Conservation (phyloP, 495 filamentous ascomycete genomes). For the Daldinia bambusicola region DNA sequence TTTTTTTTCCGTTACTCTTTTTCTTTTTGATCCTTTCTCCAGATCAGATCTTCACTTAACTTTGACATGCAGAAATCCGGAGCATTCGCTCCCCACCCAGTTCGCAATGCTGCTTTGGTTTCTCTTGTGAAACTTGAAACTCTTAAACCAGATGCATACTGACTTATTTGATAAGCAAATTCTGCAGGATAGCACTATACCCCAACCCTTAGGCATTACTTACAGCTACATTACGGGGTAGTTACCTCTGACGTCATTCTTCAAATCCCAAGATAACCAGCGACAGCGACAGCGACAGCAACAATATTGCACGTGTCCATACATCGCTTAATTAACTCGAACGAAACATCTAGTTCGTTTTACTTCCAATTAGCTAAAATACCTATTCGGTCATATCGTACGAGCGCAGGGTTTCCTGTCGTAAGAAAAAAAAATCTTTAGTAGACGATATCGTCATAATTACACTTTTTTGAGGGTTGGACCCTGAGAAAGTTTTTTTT, state of each 20-base stretch:
- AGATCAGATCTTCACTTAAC: neutral
- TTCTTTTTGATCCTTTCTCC: neutral
- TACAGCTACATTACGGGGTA: neutral
- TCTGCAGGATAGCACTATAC: neutral
- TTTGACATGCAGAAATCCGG: neutral
- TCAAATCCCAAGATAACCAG: neutral
- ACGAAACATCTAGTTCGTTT: too few relatives aligned
- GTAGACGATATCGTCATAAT: conserved; percentile 9
- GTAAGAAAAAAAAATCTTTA: neutral
- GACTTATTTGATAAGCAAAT: conserved; percentile 6
- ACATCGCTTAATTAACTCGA: too few relatives aligned
- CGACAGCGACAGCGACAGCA: neutral
- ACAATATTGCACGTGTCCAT: too few relatives aligned
- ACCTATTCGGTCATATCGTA: neutral
- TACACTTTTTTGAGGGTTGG: neutral
- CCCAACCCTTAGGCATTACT: too few relatives aligned
- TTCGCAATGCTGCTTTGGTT: neutral
- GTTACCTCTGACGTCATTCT: conserved; percentile 29
- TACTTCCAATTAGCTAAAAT: too few relatives aligned
- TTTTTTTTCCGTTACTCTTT: neutral
- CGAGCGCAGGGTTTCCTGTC: neutral
- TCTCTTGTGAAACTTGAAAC: neutral
- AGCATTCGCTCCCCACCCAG: neutral
- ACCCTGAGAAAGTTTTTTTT: conserved; percentile 8
- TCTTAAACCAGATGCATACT: neutral